Percentiles rank a stretch among this genome's conserved stretches.
Evolutionary conservation across 768 basidiomycete species (phyloP).

Genomic region (Russula virescens): DNA sequence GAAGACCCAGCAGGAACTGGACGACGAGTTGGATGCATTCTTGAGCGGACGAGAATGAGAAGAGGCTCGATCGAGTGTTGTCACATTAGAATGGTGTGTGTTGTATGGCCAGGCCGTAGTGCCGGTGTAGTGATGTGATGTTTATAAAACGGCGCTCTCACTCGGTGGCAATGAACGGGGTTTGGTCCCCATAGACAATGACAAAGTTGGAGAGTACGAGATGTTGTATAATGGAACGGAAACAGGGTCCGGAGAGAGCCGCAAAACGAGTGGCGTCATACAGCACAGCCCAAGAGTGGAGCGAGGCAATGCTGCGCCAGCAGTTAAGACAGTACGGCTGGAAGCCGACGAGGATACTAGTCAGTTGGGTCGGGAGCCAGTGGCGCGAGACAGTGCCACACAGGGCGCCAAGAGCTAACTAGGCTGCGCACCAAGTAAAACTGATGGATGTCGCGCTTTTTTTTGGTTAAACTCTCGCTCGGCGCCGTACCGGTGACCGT

Average conservation of each 20-base stretch:
- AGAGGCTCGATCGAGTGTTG: background rate
- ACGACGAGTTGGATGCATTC: slow-evolving; percentile 80
- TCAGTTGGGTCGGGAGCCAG: background rate
- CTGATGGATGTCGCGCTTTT: background rate
- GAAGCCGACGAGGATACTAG: background rate
- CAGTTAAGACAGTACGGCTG: background rate
- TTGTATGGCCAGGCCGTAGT: background rate
- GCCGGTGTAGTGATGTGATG: slow-evolving; percentile 1
- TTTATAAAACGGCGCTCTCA: background rate
- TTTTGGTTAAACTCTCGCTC: background rate
- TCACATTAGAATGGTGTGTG: background rate
- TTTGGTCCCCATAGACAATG: background rate
- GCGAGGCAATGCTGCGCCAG: background rate
- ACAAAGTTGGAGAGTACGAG: background rate
- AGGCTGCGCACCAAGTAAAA: background rate
- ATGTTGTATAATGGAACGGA: background rate
- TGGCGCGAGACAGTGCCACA: background rate
- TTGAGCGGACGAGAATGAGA: slow-evolving; percentile 38
- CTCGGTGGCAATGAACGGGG: slow-evolving; percentile 7
- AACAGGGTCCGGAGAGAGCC: background rate
- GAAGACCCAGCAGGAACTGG: slow-evolving; percentile 70
- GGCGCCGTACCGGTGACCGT: background rate
- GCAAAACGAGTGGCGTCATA: background rate
- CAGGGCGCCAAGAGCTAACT: background rate
- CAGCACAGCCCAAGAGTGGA: background rate